Conservation (phyloP, 2,329 filamentous ascomycete genomes). For the Aspergillus neoniger region DNA sequence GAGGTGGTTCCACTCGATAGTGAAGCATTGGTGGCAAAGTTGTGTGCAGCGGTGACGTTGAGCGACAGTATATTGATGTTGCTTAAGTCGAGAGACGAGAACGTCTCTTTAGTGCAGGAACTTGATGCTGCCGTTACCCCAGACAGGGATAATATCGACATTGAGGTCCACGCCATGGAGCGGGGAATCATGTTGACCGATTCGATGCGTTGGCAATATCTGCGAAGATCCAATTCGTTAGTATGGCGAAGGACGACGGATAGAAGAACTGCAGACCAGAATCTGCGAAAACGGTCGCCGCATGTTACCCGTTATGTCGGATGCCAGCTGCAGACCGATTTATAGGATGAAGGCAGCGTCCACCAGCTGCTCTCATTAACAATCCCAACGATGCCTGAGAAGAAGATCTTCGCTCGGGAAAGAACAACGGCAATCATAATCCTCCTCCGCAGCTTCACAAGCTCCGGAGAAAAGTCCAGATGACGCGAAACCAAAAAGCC, state of each 20-base stretch:
- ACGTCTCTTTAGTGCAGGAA: not conserved
- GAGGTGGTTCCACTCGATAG: not conserved
- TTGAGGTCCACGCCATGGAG: not conserved
- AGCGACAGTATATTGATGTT: not conserved
- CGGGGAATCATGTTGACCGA: not conserved
- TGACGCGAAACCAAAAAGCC: not conserved
- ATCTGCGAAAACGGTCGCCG: not conserved
- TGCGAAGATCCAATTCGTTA: not conserved
- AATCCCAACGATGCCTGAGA: not conserved
- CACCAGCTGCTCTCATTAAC: not conserved
- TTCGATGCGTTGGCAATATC: not conserved
- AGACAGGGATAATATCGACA: not conserved
- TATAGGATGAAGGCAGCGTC: not conserved
- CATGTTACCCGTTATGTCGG: not conserved
- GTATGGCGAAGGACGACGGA: not conserved
- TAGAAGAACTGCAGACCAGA: not conserved
- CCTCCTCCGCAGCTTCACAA: not conserved
- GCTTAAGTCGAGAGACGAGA: not conserved
- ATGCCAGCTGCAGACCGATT: not conserved
- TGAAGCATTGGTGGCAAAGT: not conserved
- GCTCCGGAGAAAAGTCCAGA: not conserved
- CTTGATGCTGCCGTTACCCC: not conserved
- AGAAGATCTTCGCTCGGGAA: not conserved
- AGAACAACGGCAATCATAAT: not conserved
- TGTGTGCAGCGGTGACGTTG: not conserved